A percentile compares a stretch with the other conserved stretches of the same genome.
Evolutionary conservation across 1,284 basidiomycete species (phyloP).

Genomic region (Pascua guehoae): DNA sequence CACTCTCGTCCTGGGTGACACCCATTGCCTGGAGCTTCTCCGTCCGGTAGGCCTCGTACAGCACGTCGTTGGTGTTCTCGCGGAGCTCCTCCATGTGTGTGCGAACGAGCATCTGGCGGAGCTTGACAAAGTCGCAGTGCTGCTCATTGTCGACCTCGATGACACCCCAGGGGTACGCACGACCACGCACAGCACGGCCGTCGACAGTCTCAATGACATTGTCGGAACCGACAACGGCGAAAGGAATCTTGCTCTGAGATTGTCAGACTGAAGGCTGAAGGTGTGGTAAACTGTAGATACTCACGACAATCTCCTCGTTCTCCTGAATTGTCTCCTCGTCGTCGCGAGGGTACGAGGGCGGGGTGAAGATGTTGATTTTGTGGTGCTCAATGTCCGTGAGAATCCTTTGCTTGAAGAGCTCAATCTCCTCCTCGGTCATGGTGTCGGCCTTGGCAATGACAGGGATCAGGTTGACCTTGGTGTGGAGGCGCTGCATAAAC

Average conservation of each 20-base stretch:
- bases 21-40: conserved; percentile 94
- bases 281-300: conserved; percentile 27
- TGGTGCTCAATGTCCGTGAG: conserved; percentile 86
- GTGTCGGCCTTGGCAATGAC: conserved; percentile 96
- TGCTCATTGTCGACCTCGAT: conserved; percentile 98
- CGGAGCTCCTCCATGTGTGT: conserved; percentile 98
- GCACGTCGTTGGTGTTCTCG: conserved; percentile 85
- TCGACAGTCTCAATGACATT: conserved; percentile 72
- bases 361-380: conserved; percentile 93
- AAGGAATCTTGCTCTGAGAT: conserved; percentile 78
- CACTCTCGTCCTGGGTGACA: conserved; percentile 89
- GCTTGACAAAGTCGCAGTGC: conserved; percentile 97
- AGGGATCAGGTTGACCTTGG: conserved; percentile 94
- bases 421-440: conserved; percentile 89
- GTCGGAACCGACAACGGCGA: conserved; percentile 93
- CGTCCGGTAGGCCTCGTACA: conserved; percentile 95
- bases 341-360: conserved; percentile 91
- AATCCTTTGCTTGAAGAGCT: conserved; percentile 86
- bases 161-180: conserved; percentile 92
- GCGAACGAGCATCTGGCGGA: conserved; percentile 94
- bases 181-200: conserved; percentile 83
- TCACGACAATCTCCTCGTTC: conserved; percentile 82
- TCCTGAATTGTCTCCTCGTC: conserved; percentile 95
- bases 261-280: conserved; percentile 24
- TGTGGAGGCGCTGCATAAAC: conserved; percentile 93